Evolutionary conservation across 1,284 basidiomycete genomes (phyloP).

Genomic region (Cystobasidiaceae sp.): DNA sequence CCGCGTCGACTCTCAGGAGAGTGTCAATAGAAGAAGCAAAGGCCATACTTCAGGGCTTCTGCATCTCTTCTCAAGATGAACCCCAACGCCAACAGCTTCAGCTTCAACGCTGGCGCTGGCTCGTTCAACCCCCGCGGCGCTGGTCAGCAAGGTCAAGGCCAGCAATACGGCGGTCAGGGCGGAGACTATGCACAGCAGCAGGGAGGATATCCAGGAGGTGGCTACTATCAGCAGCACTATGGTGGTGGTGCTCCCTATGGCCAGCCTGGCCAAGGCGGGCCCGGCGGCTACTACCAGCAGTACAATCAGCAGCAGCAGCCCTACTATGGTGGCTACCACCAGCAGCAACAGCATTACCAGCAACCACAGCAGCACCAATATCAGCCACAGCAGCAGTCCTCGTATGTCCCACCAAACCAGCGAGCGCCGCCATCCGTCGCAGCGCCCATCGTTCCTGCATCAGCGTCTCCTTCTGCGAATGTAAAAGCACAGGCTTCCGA

Average conservation of each 20-base stretch:
- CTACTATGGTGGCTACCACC: conserved; percentile 36
- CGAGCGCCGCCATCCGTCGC: conserved; percentile 23
- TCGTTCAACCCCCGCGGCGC: conserved; percentile 31
- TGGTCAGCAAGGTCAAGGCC: too few species aligned
- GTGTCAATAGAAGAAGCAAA: neutral
- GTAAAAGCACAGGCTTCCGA: conserved; percentile 28
- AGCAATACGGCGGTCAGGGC: too few species aligned
- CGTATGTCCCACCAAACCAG: conserved; percentile 9
- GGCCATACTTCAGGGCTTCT: neutral
- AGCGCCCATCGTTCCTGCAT: conserved; percentile 43
- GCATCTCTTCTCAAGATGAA: conserved; percentile 32
- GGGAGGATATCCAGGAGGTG: conserved; percentile 4
- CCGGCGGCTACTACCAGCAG: conserved; percentile 32
- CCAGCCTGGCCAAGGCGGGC: conserved; percentile 33
- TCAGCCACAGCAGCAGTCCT: conserved; percentile 23
- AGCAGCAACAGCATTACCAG: too few species aligned
- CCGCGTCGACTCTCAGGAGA: neutral
- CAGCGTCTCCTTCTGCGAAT: conserved; percentile 38
- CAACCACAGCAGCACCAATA: conserved; percentile 14
- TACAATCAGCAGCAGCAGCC: conserved; percentile 38
- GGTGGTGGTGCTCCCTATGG: neutral
- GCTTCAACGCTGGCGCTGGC: conserved; percentile 38
- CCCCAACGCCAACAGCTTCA: conserved; percentile 40
- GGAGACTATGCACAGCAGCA: conserved; percentile 16
- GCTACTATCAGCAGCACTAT: conserved; percentile 14